Percentiles rank a stretch among this genome's conserved stretches.
Conservation (phyloP, 306 rosid species). For the Ormosia emarginata region DNA sequence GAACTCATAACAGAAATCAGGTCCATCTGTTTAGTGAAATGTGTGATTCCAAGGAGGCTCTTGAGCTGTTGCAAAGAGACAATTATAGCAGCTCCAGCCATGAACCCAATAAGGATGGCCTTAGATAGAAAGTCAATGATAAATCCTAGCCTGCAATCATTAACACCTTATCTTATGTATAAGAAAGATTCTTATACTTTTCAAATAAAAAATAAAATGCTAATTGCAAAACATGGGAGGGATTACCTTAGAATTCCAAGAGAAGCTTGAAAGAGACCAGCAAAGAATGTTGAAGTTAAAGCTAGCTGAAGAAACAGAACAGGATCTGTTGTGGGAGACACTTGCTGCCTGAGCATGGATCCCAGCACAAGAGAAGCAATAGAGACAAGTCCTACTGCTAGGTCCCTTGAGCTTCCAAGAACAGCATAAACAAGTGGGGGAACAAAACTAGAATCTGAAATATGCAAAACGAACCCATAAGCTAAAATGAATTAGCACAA, state of each 20-base stretch:
- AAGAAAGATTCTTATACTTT: not conserved
- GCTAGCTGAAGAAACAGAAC: slow-evolving; percentile 75
- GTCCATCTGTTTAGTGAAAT: slow-evolving; percentile 76
- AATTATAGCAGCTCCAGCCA: slow-evolving; percentile 96
- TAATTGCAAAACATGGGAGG: not conserved
- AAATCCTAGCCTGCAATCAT: slow-evolving; percentile 76
- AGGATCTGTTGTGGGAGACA: slow-evolving; percentile 70
- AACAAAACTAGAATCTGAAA: slow-evolving; percentile 92
- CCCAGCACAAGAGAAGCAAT: slow-evolving; percentile 92
- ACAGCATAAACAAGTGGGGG: slow-evolving; percentile 93
- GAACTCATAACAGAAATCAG: slow-evolving; percentile 74
- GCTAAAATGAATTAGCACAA: not conserved
- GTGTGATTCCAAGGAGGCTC: slow-evolving; percentile 82
- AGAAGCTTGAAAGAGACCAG: slow-evolving; percentile 85
- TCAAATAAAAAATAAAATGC: not conserved
- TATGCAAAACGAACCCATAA: not conserved
- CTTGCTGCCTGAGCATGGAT: slow-evolving; percentile 78
- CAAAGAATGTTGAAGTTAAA: slow-evolving; percentile 80
- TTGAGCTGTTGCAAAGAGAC: slow-evolving; percentile 90
- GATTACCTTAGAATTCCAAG: slow-evolving; percentile 78
- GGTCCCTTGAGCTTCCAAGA: slow-evolving; percentile 92
- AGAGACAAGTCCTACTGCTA: slow-evolving; percentile 97
- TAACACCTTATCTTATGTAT: not conserved
- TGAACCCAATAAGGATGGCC: slow-evolving; percentile 88
- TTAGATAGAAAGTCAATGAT: slow-evolving; percentile 88